phyloP scores from a whole-genome alignment of 306 rosid genomes.

The Abrus pulchellus region DNA sequence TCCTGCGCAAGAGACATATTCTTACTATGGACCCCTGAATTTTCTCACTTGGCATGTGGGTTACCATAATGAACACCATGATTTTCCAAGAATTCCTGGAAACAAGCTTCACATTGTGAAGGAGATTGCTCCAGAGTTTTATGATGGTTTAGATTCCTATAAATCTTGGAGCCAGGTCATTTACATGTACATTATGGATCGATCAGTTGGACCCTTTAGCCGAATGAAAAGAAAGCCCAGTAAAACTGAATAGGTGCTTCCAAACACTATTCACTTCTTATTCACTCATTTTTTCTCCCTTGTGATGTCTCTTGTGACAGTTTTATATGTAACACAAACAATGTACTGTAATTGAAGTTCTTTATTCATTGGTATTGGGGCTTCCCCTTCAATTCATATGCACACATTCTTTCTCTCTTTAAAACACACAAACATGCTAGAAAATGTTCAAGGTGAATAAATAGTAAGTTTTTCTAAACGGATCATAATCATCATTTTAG shows the following conservation, averaged over 20 bases:
- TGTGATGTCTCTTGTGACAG: constrained; percentile 30
- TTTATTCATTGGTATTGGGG: constrained; percentile 10
- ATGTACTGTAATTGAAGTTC: constrained; percentile 38
- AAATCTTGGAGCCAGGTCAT: constrained; percentile 88
- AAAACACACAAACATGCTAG: not conserved
- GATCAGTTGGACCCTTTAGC: constrained; percentile 87
- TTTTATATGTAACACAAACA: constrained; percentile 42
- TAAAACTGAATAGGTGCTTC: constrained; percentile 62
- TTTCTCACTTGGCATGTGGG: constrained; percentile 91
- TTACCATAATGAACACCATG: constrained; percentile 94
- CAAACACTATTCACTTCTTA: not conserved
- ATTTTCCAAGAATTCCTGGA: constrained; percentile 90
- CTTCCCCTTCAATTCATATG: not conserved
- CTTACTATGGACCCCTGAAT: constrained; percentile 93
- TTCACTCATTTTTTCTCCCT: not conserved
- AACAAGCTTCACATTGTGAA: constrained; percentile 87
- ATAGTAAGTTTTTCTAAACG: not conserved
- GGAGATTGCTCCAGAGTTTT: constrained; percentile 86
- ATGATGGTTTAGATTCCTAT: constrained; percentile 67
- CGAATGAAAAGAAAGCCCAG: constrained; percentile 82
- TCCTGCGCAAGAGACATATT: constrained; percentile 90
- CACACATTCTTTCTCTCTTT: not conserved
- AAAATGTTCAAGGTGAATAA: constrained; percentile 26
- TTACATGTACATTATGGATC: constrained; percentile 84
- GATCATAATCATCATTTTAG: no score